A percentile compares a stretch with the other conserved stretches of the same genome.
Conservation (phyloP, 108 stramenopile genomes). For the Nitzschia sp. region DNA sequence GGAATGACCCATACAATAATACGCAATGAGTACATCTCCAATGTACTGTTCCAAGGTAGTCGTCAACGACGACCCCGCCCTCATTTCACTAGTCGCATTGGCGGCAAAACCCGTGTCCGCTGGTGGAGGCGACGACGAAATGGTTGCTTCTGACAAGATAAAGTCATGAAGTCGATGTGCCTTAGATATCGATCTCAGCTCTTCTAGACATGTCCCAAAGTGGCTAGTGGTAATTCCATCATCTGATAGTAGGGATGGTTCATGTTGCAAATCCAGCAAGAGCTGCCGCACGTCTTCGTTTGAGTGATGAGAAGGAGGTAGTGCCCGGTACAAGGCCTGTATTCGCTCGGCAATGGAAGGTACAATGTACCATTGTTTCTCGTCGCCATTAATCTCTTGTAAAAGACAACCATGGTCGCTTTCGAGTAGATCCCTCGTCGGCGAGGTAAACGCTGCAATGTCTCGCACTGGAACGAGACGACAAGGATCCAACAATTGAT, state of each 20-base stretch:
- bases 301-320: constrained; percentile 30
- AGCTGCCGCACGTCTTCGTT: constrained; percentile 18
- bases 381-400: neutral
- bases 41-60: constrained; percentile 37
- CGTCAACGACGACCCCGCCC: neutral
- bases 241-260: neutral
- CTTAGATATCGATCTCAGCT: constrained; percentile 1
- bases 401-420: neutral
- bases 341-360: constrained; percentile 32
- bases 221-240: neutral
- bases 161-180: constrained; percentile 26
- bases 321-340: constrained; percentile 15
- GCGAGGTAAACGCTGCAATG: neutral
- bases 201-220: neutral
- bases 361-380: constrained; percentile 8
- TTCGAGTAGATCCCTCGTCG: neutral
- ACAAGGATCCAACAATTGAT: neutral
- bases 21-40: constrained; percentile 41
- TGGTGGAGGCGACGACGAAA: constrained; percentile 2
- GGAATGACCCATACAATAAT: constrained; percentile 38
- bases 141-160: constrained; percentile 4
- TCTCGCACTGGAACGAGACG: neutral
- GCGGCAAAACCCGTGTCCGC: neutral
- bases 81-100: neutral
- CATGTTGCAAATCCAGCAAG: constrained; percentile 12